phyloP scores from a whole-genome alignment of 2,329 filamentous ascomycete species.

The Malbranchea cinnamomea region DNA sequence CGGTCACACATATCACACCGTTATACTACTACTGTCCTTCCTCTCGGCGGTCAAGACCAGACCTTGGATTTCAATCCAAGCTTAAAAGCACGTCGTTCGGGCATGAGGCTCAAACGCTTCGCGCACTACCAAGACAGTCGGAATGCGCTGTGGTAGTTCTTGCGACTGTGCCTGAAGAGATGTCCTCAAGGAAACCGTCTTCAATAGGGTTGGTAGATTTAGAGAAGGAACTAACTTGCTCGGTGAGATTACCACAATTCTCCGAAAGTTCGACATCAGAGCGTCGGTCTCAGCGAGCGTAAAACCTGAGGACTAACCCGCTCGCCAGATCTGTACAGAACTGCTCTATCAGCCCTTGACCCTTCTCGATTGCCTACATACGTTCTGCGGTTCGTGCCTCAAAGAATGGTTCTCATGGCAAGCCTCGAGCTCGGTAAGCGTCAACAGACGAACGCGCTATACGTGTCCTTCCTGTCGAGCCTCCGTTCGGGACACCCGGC shows the following conservation, averaged over 20 bases:
- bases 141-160: no score
- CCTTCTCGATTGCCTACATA: conserved; percentile 84
- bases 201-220: conserved; percentile 47
- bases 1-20: no score
- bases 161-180: no score
- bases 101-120: no score
- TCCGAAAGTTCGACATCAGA: not conserved
- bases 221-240: conserved; percentile 89
- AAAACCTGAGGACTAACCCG: not conserved
- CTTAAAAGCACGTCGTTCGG: no score
- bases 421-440: conserved; percentile 38
- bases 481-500: conserved; percentile 67
- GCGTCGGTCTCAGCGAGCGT: not conserved
- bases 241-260: conserved; percentile 48
- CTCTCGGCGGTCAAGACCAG: no score
- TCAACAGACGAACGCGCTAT: conserved; percentile 41
- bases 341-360: conserved; percentile 82
- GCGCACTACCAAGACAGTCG: no score
- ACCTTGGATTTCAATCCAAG: no score
- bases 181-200: no score
- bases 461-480: conserved; percentile 91
- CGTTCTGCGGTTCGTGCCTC: conserved; percentile 86
- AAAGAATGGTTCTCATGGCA: conserved; percentile 94
- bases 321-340: conserved; percentile 78
- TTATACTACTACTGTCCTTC: no score